A percentile compares a stretch with the other conserved stretches of the same genome.
phyloP scores from a whole-genome alignment of 2,329 filamentous ascomycete species.

The Pestalotiopsis sp. region DNA sequence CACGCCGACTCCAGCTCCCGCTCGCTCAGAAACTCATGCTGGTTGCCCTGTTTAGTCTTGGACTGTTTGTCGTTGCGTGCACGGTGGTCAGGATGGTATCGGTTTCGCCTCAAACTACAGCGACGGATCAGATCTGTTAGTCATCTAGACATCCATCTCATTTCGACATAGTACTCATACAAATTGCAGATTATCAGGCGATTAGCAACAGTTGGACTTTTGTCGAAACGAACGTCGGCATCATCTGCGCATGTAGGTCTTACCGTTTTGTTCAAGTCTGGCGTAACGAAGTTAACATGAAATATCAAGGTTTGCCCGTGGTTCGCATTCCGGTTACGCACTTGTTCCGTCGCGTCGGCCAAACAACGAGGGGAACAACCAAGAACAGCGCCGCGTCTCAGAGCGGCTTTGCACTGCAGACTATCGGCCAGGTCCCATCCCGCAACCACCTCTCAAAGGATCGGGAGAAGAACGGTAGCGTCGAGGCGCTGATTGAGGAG shows the following conservation, averaged over 20 bases:
- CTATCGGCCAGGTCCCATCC: neutral
- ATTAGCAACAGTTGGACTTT: constrained; percentile 22
- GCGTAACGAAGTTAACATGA: neutral
- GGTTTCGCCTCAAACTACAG: constrained; percentile 9
- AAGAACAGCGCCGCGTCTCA: neutral
- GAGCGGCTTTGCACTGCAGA: neutral
- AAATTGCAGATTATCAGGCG: constrained; percentile 18
- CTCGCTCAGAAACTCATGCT: neutral
- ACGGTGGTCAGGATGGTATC: constrained; percentile 2
- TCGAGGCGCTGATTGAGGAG: neutral
- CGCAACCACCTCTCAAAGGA: neutral
- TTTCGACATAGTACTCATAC: neutral
- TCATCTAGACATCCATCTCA: neutral
- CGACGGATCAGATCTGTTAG: constrained; percentile 5
- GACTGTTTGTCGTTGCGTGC: constrained; percentile 4
- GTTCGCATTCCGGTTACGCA: neutral
- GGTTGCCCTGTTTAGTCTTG: constrained; percentile 3
- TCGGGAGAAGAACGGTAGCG: neutral
- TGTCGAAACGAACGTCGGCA: constrained; percentile 18
- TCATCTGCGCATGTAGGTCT: constrained; percentile 20
- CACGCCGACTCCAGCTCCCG: constrained; percentile 17
- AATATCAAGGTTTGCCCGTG: neutral
- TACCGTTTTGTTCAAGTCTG: neutral
- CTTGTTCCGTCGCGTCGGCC: neutral
- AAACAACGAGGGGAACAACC: neutral